Evolutionary conservation across 2,329 filamentous ascomycete genomes (phyloP).

Genomic region (Fusarium pininemorale): DNA sequence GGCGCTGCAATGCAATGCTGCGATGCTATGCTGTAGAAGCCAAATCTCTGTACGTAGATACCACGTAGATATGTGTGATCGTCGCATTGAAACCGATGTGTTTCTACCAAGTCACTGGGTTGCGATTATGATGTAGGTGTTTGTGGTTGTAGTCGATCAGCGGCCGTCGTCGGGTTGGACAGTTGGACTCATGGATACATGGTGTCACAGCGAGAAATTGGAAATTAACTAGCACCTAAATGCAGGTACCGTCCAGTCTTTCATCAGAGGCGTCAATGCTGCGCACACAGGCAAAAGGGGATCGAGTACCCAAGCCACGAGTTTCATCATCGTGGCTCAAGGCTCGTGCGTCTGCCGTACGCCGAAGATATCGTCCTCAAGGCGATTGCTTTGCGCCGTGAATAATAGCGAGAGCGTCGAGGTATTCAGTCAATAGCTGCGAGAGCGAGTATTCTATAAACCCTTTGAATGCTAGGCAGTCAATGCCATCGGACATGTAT

Average conservation of each 20-base stretch:
- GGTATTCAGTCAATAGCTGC: not conserved
- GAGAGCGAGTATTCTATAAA: not conserved
- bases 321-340: slow-evolving; percentile 20
- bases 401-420: not conserved
- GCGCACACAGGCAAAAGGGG: slow-evolving; percentile 2
- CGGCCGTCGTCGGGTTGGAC: slow-evolving; percentile 7
- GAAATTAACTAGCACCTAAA: not conserved
- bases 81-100: slow-evolving; percentile 18
- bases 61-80: slow-evolving; percentile 4
- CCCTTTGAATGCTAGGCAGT: not conserved
- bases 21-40: not conserved
- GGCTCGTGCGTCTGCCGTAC: slow-evolving; percentile 22
- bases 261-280: slow-evolving; percentile 18
- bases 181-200: not conserved
- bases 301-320: slow-evolving; percentile 9
- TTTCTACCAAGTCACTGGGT: slow-evolving; percentile 14
- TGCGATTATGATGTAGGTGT: slow-evolving; percentile 13
- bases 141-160: slow-evolving; percentile 8
- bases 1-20: not conserved
- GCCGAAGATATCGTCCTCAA: not conserved
- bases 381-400: not conserved
- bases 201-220: not conserved
- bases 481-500: not conserved
- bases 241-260: not conserved
- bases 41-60: not conserved